phyloP scores from a whole-genome alignment of 768 basidiomycete genomes.

The Dioszegia crocea region DNA sequence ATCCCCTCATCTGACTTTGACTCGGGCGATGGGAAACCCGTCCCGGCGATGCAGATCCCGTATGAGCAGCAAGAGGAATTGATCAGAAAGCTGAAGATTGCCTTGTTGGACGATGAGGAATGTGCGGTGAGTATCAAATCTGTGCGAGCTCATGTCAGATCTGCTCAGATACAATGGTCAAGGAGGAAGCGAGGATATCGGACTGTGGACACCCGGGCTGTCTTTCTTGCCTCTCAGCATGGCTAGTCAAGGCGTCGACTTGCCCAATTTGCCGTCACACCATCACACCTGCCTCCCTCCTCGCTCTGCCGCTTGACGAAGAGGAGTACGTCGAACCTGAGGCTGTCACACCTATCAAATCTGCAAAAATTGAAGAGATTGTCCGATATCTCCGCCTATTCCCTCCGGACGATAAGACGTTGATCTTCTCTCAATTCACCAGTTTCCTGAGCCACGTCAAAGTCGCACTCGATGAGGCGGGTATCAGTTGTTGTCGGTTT shows the following conservation, averaged over 20 bases:
- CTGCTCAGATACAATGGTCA: slow-evolving; percentile 21
- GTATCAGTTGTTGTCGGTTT: slow-evolving; percentile 72
- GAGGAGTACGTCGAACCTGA: slow-evolving; percentile 20
- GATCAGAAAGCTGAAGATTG: slow-evolving; percentile 25
- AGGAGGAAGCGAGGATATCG: slow-evolving; percentile 29
- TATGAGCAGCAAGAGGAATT: slow-evolving; percentile 21
- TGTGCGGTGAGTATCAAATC: slow-evolving; percentile 27
- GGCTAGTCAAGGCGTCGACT: slow-evolving; percentile 14
- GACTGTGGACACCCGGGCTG: slow-evolving; percentile 42
- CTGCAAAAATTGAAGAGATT: slow-evolving; percentile 81
- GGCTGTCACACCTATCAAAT: slow-evolving; percentile 43
- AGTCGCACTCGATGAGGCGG: slow-evolving; percentile 62
- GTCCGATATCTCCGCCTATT: slow-evolving; percentile 67
- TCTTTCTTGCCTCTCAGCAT: slow-evolving; percentile 26
- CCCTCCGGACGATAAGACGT: slow-evolving; percentile 67
- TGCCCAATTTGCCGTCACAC: slow-evolving; percentile 39
- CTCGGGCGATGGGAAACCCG: slow-evolving; percentile 5
- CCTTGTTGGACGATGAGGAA: slow-evolving; percentile 32
- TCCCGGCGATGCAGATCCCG: slow-evolving; percentile 15
- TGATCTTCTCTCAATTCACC: slow-evolving; percentile 89
- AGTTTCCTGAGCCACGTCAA: slow-evolving; percentile 78
- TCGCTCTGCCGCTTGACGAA: slow-evolving; percentile 26
- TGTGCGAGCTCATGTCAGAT: slow-evolving; percentile 7
- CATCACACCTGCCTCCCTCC: slow-evolving; percentile 20
- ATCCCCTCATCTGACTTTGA: not conserved